These are phyloP conservation scores for Hymenoscyphus occultus DNA, from an alignment of 2,329 filamentous ascomycete species.

Conservation along the genomic window DNA sequence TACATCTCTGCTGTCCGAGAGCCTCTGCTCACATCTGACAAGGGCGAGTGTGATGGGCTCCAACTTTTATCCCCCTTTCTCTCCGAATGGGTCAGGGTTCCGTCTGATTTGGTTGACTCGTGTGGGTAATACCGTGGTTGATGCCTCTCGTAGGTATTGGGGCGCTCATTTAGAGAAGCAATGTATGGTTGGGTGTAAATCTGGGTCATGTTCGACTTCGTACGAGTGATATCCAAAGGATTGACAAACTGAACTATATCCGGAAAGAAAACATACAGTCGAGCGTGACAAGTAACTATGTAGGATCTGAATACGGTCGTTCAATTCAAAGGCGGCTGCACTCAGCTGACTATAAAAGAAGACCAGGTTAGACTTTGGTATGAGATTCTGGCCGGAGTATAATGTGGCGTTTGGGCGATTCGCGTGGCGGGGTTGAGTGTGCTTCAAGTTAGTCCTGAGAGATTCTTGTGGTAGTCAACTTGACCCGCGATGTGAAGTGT, in stretches of 20 bases:
- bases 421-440: conserved; percentile 3
- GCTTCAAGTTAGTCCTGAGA: not conserved
- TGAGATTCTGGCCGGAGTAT: not conserved
- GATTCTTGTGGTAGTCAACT: not conserved
- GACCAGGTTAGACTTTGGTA: not conserved
- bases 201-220: conserved; percentile 32
- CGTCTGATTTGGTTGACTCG: conserved; percentile 18
- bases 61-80: conserved; percentile 22
- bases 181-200: conserved; percentile 30
- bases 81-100: conserved; percentile 14
- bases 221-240: not conserved
- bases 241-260: conserved; percentile 1
- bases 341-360: conserved; percentile 24
- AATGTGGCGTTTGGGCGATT: conserved; percentile 5
- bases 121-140: conserved; percentile 20
- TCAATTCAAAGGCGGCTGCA: conserved; percentile 26
- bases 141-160: conserved; percentile 22
- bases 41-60: conserved; percentile 26
- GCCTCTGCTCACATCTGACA: conserved; percentile 24
- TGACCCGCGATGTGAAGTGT: conserved; percentile 2
- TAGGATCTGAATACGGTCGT: conserved; percentile 29
- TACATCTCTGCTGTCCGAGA: conserved; percentile 28
- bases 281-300: conserved; percentile 24
- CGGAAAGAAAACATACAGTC: conserved; percentile 21
- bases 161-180: conserved; percentile 25